Base-by-base conservation (phyloP, 1,284 basidiomycete genomes). In the Austroboletus rostrupii region DNA sequence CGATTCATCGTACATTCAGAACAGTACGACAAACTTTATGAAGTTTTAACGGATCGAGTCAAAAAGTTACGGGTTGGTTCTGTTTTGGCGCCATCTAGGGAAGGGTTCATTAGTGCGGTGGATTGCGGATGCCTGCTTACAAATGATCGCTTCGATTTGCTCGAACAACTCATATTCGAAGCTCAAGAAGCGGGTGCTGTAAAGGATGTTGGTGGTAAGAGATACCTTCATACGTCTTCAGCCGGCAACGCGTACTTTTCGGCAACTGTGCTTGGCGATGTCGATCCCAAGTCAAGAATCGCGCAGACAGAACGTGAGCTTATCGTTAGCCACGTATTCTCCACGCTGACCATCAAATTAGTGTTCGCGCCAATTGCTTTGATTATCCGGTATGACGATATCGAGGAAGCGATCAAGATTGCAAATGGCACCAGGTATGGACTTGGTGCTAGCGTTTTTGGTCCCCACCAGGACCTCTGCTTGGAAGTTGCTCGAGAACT, bases 361-460 rank as follows among this genome's bases (percentile, higher is more conserved):
- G 89, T 94, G 41, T 97, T 97, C 62, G 93, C 92, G 0, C 94
- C 93, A 1, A 77, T 97, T 57, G 92, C 91, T 57, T 71, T 90
- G 17, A 75, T 97, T 37, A 87, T 96, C 67, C 80, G 81, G 44
- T 96, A 93, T 61, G 82, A 90, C 21, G 79, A 77, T 7, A 71
- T 92, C 33, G 85, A 93, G 1, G 85, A 95, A 58, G 93, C 91
- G 0, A 79, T 97, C 52, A 77, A 77, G 43, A 85, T 95, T 56
- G 91, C 96, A 0, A 97, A 97, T 62, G 77, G 79, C 14, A 92
- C 91, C 1, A 77, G 81, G 31, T 98, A 91, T 67, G 96, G 90
- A 16, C 81, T 99, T n/a, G 96, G 95, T 40, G 92, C 92, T 1
- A 90, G 90, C 50, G 91, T 99, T n/a, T 98, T 95, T 65, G 95